Evolutionary conservation across 2,329 filamentous ascomycete genomes (phyloP), one percentile per base, ranked within the genome.

Genomic region (Fusarium sp.): DNA sequence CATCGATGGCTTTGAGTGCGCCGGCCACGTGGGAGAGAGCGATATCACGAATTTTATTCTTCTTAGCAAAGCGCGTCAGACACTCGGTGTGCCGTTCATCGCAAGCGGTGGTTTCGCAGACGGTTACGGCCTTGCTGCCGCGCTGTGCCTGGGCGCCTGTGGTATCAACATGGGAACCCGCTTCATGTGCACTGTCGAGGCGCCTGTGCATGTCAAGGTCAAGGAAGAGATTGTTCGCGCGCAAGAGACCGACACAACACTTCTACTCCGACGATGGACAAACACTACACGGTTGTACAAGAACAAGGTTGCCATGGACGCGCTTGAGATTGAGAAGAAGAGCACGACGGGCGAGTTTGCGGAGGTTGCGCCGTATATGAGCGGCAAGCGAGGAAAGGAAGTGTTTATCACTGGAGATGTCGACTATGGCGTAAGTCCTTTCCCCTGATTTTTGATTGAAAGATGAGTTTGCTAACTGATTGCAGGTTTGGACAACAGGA

Each of bases 151-250:
- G 15, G 96, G 96, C 38, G 96, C 96, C 0, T 93, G 93, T 79
- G 96, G 96, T 69, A 91, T 98, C 83, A 99, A 99, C 83, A 99
- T 99, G 96, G 96, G 96, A 62, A 99, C 96, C 12, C 87, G 96
- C 44, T 99, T 98, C 85, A 97, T 99, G 93, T 95, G 92, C 84
- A 98, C 96, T 1, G 86, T 95, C 46, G 96, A 98, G 82, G 91
- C 95, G 18, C 96, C 96, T 1, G 92, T 99, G 70, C 96, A 99
- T 83, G 80, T 89, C 51, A 97, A 97, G 73, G 94, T 99, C 84
- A 99, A 99, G 87, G 87, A 97, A 80, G 87, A 92, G 73, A 99
- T 99, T 77, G 94, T 98, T 53, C 87, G 89, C 59, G 92, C 95
- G 2, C 87, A 94, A 70, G 96, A 99, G 86, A 94, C 92, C 24